These are phyloP conservation scores for Xerocomus tenax DNA, from an alignment of 1,284 basidiomycete genomes.

Conservation along the genomic window DNA sequence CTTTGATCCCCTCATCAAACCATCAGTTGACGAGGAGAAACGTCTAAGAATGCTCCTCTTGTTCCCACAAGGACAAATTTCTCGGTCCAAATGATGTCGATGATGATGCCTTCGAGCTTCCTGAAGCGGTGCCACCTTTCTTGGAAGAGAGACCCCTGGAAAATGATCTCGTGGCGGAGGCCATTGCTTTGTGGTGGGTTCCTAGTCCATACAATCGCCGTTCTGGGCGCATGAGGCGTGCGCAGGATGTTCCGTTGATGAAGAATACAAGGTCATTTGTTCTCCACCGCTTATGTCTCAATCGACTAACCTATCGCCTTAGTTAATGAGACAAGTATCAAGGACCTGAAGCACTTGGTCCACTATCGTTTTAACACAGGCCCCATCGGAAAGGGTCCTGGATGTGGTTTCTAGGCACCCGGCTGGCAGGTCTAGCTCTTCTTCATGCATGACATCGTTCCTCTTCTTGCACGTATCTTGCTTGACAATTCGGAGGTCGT, in stretches of 20 bases:
- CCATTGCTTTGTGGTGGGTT: slow-evolving; percentile 97
- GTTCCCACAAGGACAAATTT: slow-evolving; percentile 83
- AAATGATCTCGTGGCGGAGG: slow-evolving; percentile 90
- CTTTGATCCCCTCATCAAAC: slow-evolving; percentile 97
- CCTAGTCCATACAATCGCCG: slow-evolving; percentile 92
- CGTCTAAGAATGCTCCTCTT: slow-evolving; percentile 74
- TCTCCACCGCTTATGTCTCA: background rate
- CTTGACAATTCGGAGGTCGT: slow-evolving; percentile 95
- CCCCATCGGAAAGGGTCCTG: slow-evolving; percentile 97
- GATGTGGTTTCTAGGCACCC: slow-evolving; percentile 99
- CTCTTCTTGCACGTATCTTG: slow-evolving; percentile 91
- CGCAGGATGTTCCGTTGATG: slow-evolving; percentile 91
- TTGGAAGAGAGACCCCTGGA: slow-evolving; percentile 74
- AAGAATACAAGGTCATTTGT: slow-evolving; percentile 85
- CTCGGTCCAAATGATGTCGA: slow-evolving; percentile 83
- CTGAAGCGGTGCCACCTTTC: slow-evolving; percentile 78
- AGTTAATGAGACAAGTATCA: slow-evolving; percentile 98
- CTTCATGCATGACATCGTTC: slow-evolving; percentile 98
- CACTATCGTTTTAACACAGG: slow-evolving; percentile 99
- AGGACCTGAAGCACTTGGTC: slow-evolving; percentile 96
- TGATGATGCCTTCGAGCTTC: slow-evolving; percentile 83
- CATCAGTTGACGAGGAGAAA: slow-evolving; percentile 80
- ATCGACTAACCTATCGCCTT: slow-evolving; percentile 6
- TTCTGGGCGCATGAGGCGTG: slow-evolving; percentile 86
- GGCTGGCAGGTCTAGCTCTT: slow-evolving; percentile 99